phyloP scores from a whole-genome alignment of 768 basidiomycete genomes.

The Chalciporus chontae region DNA sequence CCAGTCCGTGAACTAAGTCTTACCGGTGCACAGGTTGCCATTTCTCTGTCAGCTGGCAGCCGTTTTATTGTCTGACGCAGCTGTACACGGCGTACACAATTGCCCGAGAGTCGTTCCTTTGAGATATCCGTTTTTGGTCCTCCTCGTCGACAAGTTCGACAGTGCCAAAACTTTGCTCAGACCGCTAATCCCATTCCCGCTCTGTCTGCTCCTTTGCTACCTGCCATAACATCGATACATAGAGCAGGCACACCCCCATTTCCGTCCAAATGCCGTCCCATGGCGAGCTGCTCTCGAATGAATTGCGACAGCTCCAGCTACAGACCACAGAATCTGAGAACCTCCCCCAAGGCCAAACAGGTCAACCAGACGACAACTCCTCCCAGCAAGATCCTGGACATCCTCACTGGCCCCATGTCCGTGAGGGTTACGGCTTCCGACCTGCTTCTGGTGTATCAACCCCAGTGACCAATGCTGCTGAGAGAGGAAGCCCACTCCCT shows the following conservation, averaged over 20 bases:
- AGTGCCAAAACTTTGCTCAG: no score
- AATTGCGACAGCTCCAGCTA: constrained; percentile 45
- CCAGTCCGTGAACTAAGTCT: background rate
- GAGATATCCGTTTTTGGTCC: constrained; percentile 22
- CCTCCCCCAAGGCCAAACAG: constrained; percentile 3
- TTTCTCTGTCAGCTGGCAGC: background rate
- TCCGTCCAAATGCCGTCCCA: constrained; percentile 31
- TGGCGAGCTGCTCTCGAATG: constrained; percentile 41
- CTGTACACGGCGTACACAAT: background rate
- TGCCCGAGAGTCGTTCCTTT: constrained; percentile 11
- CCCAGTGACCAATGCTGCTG: constrained; percentile 40
- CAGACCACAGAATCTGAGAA: constrained; percentile 4
- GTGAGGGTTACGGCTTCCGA: constrained; percentile 84
- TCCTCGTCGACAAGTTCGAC: no score
- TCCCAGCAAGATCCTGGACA: constrained; percentile 16
- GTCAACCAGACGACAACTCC: constrained; percentile 8
- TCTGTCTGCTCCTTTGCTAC: background rate
- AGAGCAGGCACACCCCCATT: constrained; percentile 15
- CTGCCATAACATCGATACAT: constrained; percentile 1
- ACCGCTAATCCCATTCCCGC: background rate
- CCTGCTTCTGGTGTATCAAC: constrained; percentile 64
- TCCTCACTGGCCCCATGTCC: constrained; percentile 36
- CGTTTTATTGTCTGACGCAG: no score
- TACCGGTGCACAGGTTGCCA: constrained; percentile 14
- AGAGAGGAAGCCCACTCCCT: constrained; percentile 35